A percentile compares a stretch with the other conserved stretches of the same genome.
phyloP scores from a whole-genome alignment of 306 rosid genomes.

The Vigna nakashimae region DNA sequence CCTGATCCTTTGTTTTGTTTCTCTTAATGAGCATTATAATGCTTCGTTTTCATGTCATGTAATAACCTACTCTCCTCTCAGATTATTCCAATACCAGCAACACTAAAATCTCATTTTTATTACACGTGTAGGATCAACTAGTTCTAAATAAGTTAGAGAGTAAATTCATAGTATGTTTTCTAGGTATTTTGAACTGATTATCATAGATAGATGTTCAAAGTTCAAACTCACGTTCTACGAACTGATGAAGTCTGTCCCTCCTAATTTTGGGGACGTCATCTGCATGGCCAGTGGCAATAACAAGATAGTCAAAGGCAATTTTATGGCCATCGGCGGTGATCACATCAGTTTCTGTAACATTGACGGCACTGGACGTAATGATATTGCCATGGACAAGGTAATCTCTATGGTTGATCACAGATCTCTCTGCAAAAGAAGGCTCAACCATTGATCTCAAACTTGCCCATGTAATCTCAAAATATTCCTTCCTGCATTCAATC shows the following conservation, averaged over 20 bases:
- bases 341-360: conserved; percentile 63
- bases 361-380: conserved; percentile 55
- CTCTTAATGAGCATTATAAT: conserved; percentile 1
- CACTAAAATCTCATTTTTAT: not conserved
- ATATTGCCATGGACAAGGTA: conserved; percentile 60
- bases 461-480: conserved; percentile 88
- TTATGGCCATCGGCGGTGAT: conserved; percentile 61
- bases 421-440: conserved; percentile 71
- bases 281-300: conserved; percentile 77
- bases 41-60: conserved; percentile 11
- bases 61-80: conserved; percentile 20
- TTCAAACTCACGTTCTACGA: conserved; percentile 54
- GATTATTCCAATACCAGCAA: conserved; percentile 1
- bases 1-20: not conserved
- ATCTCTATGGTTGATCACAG: conserved; percentile 69
- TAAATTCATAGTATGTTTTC: conserved; percentile 9
- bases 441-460: conserved; percentile 81
- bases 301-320: conserved; percentile 65
- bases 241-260: conserved; percentile 61
- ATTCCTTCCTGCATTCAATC: conserved; percentile 70
- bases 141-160: not conserved
- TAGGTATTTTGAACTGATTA: not conserved
- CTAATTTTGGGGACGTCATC: conserved; percentile 57
- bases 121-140: not conserved
- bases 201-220: not conserved